Base-by-base conservation (phyloP, 2,329 filamentous ascomycete species). In the Trichoderma asperellum region DNA sequence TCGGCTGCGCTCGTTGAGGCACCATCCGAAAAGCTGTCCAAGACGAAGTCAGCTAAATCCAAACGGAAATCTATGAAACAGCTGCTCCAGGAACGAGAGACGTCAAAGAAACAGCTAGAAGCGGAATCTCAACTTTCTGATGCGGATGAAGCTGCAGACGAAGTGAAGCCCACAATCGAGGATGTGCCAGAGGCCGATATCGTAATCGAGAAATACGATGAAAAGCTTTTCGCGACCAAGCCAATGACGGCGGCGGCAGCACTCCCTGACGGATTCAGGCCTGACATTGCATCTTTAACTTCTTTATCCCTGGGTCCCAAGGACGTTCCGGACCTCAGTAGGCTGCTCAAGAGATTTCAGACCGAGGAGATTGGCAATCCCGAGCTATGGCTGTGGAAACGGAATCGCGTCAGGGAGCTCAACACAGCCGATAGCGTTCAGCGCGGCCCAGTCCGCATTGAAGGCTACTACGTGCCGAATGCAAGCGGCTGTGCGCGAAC, bases 1-100 rank as follows among this genome's bases (percentile, higher is more conserved):
- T 80, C 79, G 70, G 73, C 81, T 70, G 82, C 81, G 10, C 79
- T 84, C 37, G 81, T 85, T 24, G 82, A 86, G 62, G 85, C 83
- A 0, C 85, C 86, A 8, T 74, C 70, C 75, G 77, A 81, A 35
- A 87, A 86, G 73, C 75, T 79, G 1, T 87, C 88, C 77, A 88
- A 87, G 79, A 90, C 89, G 78, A 83, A 84, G 49, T 21, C 74
- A 0, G 35, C 81, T 56, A 91, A 90, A 76, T 73, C 85, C 4
- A 92, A 92, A 83, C 93, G 88, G 82, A 93, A 92, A 79, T 87
- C 90, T 0, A 94, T 94, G 84, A 94, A 92, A 78, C 89, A 94
- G 75, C 78, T 92, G 2, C 86, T 91, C 57, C 89, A 92, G 75
- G 90, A 93, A 76, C 84, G 86, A 24, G 87, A 90, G 74, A 86